Conservation (phyloP, 1,284 basidiomycete genomes). For the Apiotrichum siamense region DNA sequence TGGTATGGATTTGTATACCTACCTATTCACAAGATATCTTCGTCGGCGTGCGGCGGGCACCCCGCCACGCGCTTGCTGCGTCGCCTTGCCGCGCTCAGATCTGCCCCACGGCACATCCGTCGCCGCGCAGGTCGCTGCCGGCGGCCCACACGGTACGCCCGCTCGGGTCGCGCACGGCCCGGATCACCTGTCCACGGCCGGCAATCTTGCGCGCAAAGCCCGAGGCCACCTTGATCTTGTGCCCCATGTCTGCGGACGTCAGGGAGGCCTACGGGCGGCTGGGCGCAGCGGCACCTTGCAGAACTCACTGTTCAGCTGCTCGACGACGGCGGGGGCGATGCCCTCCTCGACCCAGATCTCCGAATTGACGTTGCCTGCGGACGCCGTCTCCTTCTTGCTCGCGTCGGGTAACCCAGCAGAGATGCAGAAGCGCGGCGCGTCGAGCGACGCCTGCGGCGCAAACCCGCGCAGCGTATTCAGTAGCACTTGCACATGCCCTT, state of each 20-base stretch:
- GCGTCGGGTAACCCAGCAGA: constrained; percentile 71
- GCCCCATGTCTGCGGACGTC: constrained; percentile 68
- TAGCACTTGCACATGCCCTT: constrained; percentile 54
- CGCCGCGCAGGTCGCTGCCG: constrained; percentile 77
- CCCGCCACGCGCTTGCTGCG: too few relatives aligned
- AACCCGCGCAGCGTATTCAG: constrained; percentile 76
- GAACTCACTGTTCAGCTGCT: constrained; percentile 52
- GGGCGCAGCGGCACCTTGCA: neutral
- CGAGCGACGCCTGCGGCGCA: constrained; percentile 74
- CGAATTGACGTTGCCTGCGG: constrained; percentile 59
- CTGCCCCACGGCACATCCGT: constrained; percentile 82
- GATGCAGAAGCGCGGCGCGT: constrained; percentile 88
- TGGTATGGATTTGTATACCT: too few relatives aligned
- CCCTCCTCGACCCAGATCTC: constrained; percentile 77
- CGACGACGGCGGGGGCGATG: constrained; percentile 57
- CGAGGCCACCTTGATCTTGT: constrained; percentile 61
- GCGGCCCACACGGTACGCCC: constrained; percentile 71
- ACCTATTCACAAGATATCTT: too few relatives aligned
- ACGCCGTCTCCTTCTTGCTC: constrained; percentile 45
- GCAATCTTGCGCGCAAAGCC: constrained; percentile 65
- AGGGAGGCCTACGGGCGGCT: constrained; percentile 54
- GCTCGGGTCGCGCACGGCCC: constrained; percentile 64
- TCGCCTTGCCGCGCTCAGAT: constrained; percentile 53
- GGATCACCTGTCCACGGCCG: constrained; percentile 88
- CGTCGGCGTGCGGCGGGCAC: too few relatives aligned